A percentile compares a stretch with the other conserved stretches of the same genome.
phyloP scores from a whole-genome alignment of 2,329 filamentous ascomycete species.

The Eurotiales sp. region DNA sequence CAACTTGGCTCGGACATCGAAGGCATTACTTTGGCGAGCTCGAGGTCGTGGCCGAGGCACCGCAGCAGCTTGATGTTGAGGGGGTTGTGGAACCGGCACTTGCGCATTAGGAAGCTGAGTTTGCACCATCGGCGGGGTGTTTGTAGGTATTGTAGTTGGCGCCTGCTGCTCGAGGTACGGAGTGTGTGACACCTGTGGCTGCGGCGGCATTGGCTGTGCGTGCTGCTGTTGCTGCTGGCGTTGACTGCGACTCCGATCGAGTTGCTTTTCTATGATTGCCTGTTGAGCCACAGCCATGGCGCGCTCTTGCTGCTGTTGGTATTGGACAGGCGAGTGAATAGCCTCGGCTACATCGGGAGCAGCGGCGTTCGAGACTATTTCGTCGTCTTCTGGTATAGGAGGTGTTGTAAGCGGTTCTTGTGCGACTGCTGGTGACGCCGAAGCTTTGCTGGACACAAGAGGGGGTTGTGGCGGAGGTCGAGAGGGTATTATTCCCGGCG shows the following conservation, averaged over 20 bases:
- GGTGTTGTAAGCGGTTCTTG: conserved; percentile 55
- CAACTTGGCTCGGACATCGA: conserved; percentile 78
- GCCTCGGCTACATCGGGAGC: conserved; percentile 21
- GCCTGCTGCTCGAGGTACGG: conserved; percentile 50
- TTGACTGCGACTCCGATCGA: conserved; percentile 72
- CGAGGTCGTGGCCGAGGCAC: conserved; percentile 70
- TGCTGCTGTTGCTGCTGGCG: conserved; percentile 52
- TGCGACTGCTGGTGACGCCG: conserved; percentile 24
- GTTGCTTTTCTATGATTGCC: conserved; percentile 63
- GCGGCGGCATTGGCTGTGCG: too few species aligned
- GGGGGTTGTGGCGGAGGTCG: conserved; percentile 43
- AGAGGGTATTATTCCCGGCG: conserved; percentile 34
- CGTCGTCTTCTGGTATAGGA: conserved; percentile 51
- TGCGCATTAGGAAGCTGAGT: conserved; percentile 10
- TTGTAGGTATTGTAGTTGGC: conserved; percentile 4
- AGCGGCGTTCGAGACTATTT: conserved; percentile 36
- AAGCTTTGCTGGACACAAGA: conserved; percentile 35
- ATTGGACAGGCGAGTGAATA: conserved; percentile 41
- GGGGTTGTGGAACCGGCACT: conserved; percentile 12
- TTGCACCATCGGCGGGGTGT: conserved; percentile 7
- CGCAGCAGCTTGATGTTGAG: conserved; percentile 46
- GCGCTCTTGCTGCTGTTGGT: conserved; percentile 74
- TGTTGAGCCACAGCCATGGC: conserved; percentile 77
- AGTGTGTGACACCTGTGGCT: too few species aligned
- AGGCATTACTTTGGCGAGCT: conserved; percentile 70